These are phyloP conservation scores for Coemansia sp. DNA, from an alignment of 192 early-diverging fungal genomes.

Conservation along the genomic window DNA sequence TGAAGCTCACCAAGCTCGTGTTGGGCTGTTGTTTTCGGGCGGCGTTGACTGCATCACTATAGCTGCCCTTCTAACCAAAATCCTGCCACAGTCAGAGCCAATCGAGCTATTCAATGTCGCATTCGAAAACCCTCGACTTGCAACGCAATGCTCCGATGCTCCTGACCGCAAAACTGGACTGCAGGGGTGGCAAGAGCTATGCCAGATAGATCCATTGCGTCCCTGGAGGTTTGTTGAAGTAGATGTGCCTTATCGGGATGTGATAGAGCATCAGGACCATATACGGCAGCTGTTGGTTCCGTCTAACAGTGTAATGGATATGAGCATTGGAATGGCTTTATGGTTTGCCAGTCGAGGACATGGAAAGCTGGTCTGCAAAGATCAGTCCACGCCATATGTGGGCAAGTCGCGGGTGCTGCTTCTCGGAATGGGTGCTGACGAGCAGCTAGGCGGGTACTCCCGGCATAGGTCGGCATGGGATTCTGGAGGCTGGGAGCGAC, in stretches of 20 bases:
- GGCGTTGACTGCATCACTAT: slow-evolving; percentile 91
- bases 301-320: slow-evolving; percentile 88
- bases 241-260: slow-evolving; percentile 78
- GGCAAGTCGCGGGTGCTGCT: slow-evolving; percentile 76
- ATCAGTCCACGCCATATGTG: slow-evolving; percentile 36
- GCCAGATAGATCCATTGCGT: slow-evolving; percentile 62
- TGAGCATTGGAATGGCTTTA: slow-evolving; percentile 94
- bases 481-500: slow-evolving; percentile 59
- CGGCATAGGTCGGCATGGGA: slow-evolving; percentile 76
- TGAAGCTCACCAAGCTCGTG: slow-evolving; percentile 23
- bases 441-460: slow-evolving; percentile 90
- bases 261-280: slow-evolving; percentile 50
- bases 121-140: slow-evolving; percentile 84
- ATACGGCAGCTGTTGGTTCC: slow-evolving; percentile 78
- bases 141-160: slow-evolving; percentile 53
- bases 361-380: slow-evolving; percentile 43
- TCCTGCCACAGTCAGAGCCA: slow-evolving; percentile 68
- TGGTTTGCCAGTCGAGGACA: slow-evolving; percentile 92
- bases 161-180: slow-evolving; percentile 83
- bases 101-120: slow-evolving; percentile 94
- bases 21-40: slow-evolving; percentile 88
- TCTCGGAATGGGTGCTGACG: slow-evolving; percentile 90
- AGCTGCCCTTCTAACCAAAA: slow-evolving; percentile 73
- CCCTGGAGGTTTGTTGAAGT: slow-evolving; percentile 88
- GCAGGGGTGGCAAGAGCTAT: slow-evolving; percentile 54